phyloP scores from a whole-genome alignment of 2,329 filamentous ascomycete genomes.

The Aspergillus sp. region DNA sequence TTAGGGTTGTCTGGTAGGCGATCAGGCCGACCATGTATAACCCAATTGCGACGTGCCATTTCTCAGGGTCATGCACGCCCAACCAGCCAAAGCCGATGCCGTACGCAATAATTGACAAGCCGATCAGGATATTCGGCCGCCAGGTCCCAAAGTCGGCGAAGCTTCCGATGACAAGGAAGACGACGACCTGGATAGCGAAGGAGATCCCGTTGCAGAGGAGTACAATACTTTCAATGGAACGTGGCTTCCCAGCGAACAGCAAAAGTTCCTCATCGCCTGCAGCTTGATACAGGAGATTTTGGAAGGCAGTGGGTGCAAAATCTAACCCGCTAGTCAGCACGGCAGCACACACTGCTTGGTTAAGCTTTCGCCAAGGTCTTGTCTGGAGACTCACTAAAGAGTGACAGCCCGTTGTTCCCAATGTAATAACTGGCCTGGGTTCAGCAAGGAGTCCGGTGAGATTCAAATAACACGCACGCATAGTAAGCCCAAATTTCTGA shows the following conservation, averaged over 20 bases:
- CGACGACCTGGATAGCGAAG: slow-evolving; percentile 64
- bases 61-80: slow-evolving; percentile 59
- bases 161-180: slow-evolving; percentile 48
- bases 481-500: slow-evolving; percentile 61
- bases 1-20: slow-evolving; percentile 65
- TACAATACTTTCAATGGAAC: slow-evolving; percentile 66
- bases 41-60: slow-evolving; percentile 62
- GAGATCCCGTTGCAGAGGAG: slow-evolving; percentile 66
- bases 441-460: slow-evolving; percentile 13
- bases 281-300: slow-evolving; percentile 63
- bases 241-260: slow-evolving; percentile 55
- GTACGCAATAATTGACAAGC: slow-evolving; percentile 61
- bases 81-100: slow-evolving; percentile 67
- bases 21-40: slow-evolving; percentile 68
- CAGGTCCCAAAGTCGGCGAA: slow-evolving; percentile 65
- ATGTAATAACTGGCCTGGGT: slow-evolving; percentile 56
- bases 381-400: slow-evolving; percentile 51
- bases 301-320: slow-evolving; percentile 64
- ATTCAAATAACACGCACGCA: slow-evolving; percentile 34
- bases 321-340: slow-evolving; percentile 30
- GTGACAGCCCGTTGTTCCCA: slow-evolving; percentile 63
- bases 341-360: background rate
- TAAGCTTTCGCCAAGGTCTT: slow-evolving; percentile 5
- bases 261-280: slow-evolving; percentile 56
- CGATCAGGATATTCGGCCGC: slow-evolving; percentile 62